phyloP scores from a whole-genome alignment of 2,329 filamentous ascomycete species.

The Mycosphaerella arachidis region DNA sequence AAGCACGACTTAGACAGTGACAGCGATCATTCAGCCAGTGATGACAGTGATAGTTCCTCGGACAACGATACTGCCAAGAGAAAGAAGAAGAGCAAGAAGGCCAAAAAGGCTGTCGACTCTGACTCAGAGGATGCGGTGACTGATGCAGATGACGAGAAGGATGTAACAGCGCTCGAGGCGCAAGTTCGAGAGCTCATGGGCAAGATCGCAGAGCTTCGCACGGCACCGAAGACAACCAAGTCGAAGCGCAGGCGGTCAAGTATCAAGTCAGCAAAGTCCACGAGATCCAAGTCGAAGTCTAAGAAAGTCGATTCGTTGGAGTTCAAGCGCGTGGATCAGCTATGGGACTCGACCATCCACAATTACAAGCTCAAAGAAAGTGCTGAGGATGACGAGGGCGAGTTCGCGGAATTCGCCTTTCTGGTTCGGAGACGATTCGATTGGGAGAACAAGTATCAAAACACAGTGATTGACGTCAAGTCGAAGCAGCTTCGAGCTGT shows the following conservation, averaged over 20 bases:
- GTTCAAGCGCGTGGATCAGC: conserved; percentile 65
- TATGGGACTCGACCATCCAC: conserved; percentile 55
- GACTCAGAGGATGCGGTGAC: conserved; percentile 16
- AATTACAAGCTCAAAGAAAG: conserved; percentile 67
- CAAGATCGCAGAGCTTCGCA: conserved; percentile 17
- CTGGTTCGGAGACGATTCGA: conserved; percentile 79
- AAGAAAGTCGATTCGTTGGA: conserved; percentile 46
- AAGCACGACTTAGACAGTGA: conserved; percentile 15
- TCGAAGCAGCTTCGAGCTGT: conserved; percentile 72
- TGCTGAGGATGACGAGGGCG: conserved; percentile 58
- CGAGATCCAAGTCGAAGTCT: conserved; percentile 15
- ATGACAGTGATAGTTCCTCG: conserved; percentile 16
- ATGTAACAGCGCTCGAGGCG: conserved; percentile 13
- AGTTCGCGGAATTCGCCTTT: conserved; percentile 77
- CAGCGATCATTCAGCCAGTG: conserved; percentile 16
- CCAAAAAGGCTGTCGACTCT: conserved; percentile 12
- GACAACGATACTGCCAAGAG: conserved; percentile 21
- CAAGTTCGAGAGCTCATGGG: conserved; percentile 19
- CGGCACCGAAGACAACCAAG: conserved; percentile 13
- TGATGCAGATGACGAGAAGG: conserved; percentile 14
- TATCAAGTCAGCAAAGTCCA: conserved; percentile 16
- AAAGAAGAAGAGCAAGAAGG: conserved; percentile 23
- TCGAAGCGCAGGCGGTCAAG: conserved; percentile 20
- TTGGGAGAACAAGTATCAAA: conserved; percentile 73
- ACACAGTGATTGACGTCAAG: conserved; percentile 78